Percentiles rank a stretch among this genome's conserved stretches.
These are phyloP conservation scores for Pochonia chlamydosporia DNA, from an alignment of 2,329 filamentous ascomycete species.

Conservation along the genomic window DNA sequence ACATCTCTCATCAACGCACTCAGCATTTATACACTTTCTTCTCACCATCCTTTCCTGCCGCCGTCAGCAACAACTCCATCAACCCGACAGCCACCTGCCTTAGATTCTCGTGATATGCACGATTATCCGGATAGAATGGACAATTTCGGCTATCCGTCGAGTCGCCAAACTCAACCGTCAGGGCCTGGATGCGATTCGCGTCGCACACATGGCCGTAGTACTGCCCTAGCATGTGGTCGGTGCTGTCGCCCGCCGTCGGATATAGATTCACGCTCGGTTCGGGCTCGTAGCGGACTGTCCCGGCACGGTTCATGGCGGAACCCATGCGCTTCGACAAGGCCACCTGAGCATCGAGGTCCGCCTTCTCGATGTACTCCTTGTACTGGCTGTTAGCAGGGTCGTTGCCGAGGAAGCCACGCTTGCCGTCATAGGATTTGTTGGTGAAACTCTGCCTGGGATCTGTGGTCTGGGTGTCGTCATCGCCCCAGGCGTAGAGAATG, in stretches of 20 bases:
- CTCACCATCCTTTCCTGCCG: too few species aligned
- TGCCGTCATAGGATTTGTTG: constrained; percentile 45
- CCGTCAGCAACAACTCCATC: too few species aligned
- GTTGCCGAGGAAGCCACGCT: constrained; percentile 40
- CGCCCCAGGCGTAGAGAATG: constrained; percentile 52
- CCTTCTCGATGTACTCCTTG: constrained; percentile 37
- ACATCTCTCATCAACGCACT: too few species aligned
- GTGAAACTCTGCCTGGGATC: constrained; percentile 43
- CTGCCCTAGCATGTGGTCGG: constrained; percentile 41
- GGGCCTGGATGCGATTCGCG: constrained; percentile 32
- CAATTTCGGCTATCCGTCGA: too few species aligned
- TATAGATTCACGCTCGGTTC: too few species aligned
- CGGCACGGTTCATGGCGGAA: constrained; percentile 32
- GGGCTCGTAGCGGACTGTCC: constrained; percentile 29
- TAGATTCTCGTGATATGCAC: too few species aligned
- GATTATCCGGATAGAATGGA: too few species aligned
- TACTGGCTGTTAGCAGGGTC: too few species aligned
- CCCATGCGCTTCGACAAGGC: constrained; percentile 28
- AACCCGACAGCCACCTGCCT: too few species aligned
- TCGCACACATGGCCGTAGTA: constrained; percentile 30
- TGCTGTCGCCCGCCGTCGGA: constrained; percentile 37
- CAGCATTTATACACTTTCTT: too few species aligned
- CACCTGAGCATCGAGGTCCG: constrained; percentile 28
- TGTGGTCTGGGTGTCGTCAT: constrained; percentile 44
- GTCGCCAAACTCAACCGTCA: constrained; percentile 43